A percentile compares a stretch with the other conserved stretches of the same genome.
phyloP scores from a whole-genome alignment of 176 grass and related monocot genomes.

The Zea luxurians region DNA sequence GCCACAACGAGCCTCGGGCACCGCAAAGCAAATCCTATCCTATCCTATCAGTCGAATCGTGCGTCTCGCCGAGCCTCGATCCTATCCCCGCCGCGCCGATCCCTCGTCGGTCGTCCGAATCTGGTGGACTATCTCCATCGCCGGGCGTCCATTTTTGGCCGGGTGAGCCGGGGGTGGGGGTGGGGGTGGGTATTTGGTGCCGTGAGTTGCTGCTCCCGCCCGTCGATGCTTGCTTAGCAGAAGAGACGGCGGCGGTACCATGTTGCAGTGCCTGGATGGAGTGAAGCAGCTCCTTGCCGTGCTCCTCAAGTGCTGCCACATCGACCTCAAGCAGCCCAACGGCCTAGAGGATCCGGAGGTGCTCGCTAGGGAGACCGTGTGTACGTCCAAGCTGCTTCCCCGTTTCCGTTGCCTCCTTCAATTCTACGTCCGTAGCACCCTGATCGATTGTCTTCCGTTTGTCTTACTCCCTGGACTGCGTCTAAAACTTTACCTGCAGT shows the following conservation, averaged over 20 bases:
- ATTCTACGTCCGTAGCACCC: background rate
- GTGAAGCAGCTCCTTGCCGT: slow-evolving; percentile 58
- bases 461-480: background rate
- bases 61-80: background rate
- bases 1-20: background rate
- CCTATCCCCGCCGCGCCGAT: background rate
- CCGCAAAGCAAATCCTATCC: slow-evolving; percentile 19
- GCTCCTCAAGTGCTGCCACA: slow-evolving; percentile 66
- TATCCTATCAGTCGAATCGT: background rate
- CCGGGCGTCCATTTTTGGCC: background rate
- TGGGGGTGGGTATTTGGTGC: background rate
- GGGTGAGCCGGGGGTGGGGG: background rate
- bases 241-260: slow-evolving; percentile 35
- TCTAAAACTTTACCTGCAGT: slow-evolving; percentile 45
- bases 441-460: background rate
- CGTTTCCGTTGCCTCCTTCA: background rate
- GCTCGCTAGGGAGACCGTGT: slow-evolving; percentile 85
- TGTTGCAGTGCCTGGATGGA: slow-evolving; percentile 86
- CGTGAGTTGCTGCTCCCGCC: background rate
- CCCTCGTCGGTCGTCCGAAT: background rate
- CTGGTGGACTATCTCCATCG: background rate
- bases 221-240: slow-evolving; percentile 12
- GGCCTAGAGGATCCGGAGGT: slow-evolving; percentile 72
- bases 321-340: slow-evolving; percentile 70
- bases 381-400: slow-evolving; percentile 42